phyloP scores from a whole-genome alignment of 805 yeast genomes.

The Middelhovenomyces tepae region DNA sequence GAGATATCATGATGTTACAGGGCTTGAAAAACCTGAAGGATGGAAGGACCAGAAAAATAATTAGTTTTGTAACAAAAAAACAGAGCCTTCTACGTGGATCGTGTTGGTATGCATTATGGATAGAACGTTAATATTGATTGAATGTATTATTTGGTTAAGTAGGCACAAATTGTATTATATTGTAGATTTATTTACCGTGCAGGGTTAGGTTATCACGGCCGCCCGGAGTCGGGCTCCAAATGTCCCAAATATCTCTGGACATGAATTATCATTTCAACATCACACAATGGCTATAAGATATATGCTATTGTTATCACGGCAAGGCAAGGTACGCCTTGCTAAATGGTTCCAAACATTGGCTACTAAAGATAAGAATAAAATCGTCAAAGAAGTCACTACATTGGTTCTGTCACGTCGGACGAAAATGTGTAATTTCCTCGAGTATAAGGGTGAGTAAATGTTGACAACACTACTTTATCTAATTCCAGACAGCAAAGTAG shows the following conservation, averaged over 20 bases:
- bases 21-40: slow-evolving; percentile 24
- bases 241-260: no score
- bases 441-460: slow-evolving; percentile 48
- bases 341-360: slow-evolving; percentile 86
- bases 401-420: slow-evolving; percentile 76
- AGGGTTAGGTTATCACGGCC: no score
- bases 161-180: no score
- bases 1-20: slow-evolving; percentile 25
- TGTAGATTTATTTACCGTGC: no score
- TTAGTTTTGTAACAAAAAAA: no score
- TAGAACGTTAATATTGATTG: no score
- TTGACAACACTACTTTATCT: slow-evolving; percentile 7
- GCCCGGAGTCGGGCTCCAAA: no score
- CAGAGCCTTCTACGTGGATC: no score
- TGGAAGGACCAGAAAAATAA: slow-evolving; percentile 18
- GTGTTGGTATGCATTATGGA: no score
- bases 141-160: no score
- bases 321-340: slow-evolving; percentile 87
- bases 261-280: no score
- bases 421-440: slow-evolving; percentile 92
- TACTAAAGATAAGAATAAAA: slow-evolving; percentile 78
- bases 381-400: slow-evolving; percentile 79
- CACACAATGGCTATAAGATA: slow-evolving; percentile 72
- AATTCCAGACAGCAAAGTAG: slow-evolving; percentile 57
- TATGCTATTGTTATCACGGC: slow-evolving; percentile 75